Evolutionary conservation across 2,329 filamentous ascomycete genomes (phyloP), one percentile per base, ranked within the genome.

Genomic region (Trichoderma asperellum): DNA sequence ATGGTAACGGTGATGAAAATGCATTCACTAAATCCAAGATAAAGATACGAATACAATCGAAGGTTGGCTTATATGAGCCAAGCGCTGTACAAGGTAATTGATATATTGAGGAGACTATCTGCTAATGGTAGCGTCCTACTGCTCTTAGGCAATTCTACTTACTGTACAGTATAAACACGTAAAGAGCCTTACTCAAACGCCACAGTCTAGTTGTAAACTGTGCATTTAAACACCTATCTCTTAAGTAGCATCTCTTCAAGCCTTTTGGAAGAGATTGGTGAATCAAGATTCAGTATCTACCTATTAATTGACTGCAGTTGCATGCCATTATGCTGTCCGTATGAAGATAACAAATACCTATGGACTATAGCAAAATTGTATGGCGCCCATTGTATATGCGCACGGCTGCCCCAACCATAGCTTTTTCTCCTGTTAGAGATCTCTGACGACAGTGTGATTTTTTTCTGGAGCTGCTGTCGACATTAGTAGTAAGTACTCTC

Each of bases 381-480:
- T 24, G 53, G 14, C 37, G 8, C n/a, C 10, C 24, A 27, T 29
- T 53, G 65, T 68, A 68, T 29, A 55, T 14, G 34, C 52, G 65
- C 65, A 61, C 57, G 21, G 43, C 21, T 52, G 10, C 29, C 24
- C 32, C 57, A 29, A 27, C 34, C 21, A 40, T 52, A 21, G 32
- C 18, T 49, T 27, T 43, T 14, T 24, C 32, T 16, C 1, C 21
- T 40, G 21, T 55, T 29, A 18, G 24, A 35, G 43, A 67, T 55
- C 47, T 40, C 57, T 60, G 65, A 55, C 65, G 65, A 65, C 62
- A 65, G 37, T 43, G 52, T 65, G 52, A 57, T 43, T 34, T 43
- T 27, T 43, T 53, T 64, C 16, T 21, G 40, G 11, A 34, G 47
- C 53, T 16, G 27, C 8, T n/a, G 6, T 49, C 2, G 35, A 68